phyloP scores from a whole-genome alignment of 2,329 filamentous ascomycete species.

The Diaporthe ampelina region DNA sequence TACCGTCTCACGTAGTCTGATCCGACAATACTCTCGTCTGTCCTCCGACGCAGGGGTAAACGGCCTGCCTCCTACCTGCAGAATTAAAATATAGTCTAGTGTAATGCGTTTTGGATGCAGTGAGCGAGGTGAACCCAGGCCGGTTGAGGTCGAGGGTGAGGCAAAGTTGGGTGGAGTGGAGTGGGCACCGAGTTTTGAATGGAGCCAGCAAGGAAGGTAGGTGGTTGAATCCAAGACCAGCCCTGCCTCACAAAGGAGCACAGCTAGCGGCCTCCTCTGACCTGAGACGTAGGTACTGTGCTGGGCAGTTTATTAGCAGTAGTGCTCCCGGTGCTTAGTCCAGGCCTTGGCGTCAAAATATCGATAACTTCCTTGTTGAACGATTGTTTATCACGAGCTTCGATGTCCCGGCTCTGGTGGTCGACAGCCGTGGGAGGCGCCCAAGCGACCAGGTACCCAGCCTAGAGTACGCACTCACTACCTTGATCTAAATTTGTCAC shows the following conservation, averaged over 20 bases:
- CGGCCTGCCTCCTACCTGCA: not conserved
- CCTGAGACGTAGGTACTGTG: not conserved
- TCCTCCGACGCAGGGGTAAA: not conserved
- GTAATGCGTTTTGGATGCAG: not conserved
- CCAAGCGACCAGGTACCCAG: too few relatives aligned
- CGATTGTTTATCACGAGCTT: too few relatives aligned
- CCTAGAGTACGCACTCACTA: too few relatives aligned
- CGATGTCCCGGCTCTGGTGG: too few relatives aligned
- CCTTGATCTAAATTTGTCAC: too few relatives aligned
- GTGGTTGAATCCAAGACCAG: not conserved
- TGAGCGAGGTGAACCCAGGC: not conserved
- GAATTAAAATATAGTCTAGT: not conserved
- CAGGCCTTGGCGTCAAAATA: too few relatives aligned
- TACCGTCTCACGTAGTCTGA: not conserved
- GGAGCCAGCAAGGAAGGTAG: conserved; percentile 17
- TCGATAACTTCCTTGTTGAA: too few relatives aligned
- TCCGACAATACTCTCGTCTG: not conserved
- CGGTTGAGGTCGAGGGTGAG: not conserved
- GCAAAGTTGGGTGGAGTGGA: conserved; percentile 10
- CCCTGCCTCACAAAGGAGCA: not conserved
- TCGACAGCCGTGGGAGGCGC: too few relatives aligned
- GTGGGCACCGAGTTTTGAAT: conserved; percentile 15
- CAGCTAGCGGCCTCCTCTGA: conserved; percentile 9
- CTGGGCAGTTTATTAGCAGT: not conserved
- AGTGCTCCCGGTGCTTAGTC: too few relatives aligned